Evolutionary conservation across 169 alveolate species (phyloP).

Genomic region (Plasmodium vivax): DNA sequence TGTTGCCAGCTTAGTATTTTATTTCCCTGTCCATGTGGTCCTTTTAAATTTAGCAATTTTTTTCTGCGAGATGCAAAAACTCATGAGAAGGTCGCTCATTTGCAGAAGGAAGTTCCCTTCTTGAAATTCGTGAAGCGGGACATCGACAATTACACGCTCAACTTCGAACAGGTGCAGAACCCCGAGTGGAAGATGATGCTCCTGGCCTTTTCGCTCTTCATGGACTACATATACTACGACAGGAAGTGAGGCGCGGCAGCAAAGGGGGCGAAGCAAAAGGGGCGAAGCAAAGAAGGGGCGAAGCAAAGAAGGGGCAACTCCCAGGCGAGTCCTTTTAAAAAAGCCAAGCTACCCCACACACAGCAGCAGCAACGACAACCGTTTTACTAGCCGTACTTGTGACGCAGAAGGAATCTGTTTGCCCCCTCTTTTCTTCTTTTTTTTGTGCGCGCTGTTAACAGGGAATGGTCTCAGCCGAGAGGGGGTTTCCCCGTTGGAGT

Average conservation of each 20-base stretch:
- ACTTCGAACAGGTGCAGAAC: constrained; percentile 46
- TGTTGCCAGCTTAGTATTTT: constrained; percentile 57
- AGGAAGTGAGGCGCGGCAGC: background rate
- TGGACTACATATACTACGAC: constrained; percentile 65
- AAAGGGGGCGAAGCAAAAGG: no score
- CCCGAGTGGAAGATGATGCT: constrained; percentile 76
- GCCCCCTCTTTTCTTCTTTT: background rate
- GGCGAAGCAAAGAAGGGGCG: no score
- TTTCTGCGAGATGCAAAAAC: constrained; percentile 69
- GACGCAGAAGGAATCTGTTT: background rate
- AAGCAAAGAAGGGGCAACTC: background rate
- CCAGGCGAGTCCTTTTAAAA: background rate
- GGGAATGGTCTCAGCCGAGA: background rate
- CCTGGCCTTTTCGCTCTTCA: constrained; percentile 54
- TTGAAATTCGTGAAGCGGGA: constrained; percentile 54
- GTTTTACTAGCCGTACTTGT: background rate
- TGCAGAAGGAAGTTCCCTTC: constrained; percentile 63
- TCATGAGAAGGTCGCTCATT: constrained; percentile 42
- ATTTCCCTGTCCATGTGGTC: constrained; percentile 62
- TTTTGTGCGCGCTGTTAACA: background rate
- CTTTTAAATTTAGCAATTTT: constrained; percentile 53
- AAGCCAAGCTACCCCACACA: background rate
- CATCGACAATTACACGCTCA: constrained; percentile 41
- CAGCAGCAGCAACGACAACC: background rate
- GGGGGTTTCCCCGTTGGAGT: background rate